Percentiles rank a stretch among this genome's conserved stretches.
Evolutionary conservation across 2,329 filamentous ascomycete species (phyloP).

Genomic region (Colletotrichum sp.): DNA sequence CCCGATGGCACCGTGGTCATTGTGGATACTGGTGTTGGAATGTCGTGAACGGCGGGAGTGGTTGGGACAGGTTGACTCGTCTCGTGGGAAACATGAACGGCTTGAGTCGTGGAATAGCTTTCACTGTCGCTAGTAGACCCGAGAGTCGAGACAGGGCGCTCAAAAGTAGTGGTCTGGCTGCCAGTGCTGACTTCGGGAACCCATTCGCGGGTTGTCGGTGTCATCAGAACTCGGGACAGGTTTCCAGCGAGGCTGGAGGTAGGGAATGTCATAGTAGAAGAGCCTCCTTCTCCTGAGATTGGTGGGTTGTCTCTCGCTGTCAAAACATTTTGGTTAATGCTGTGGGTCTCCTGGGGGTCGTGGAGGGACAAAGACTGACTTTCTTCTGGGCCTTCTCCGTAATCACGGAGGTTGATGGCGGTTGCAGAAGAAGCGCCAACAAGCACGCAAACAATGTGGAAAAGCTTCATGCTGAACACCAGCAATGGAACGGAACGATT

Average conservation of each 20-base stretch:
- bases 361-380: fast-evolving
- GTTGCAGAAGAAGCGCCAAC: not conserved
- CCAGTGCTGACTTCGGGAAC: fast-evolving
- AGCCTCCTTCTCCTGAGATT: fast-evolving
- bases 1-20: not conserved
- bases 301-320: not conserved
- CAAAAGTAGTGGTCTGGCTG: not conserved
- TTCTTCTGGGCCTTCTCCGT: not conserved
- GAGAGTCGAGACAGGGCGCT: fast-evolving
- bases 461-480: not conserved
- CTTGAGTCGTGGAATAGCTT: not conserved
- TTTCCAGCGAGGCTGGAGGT: not conserved
- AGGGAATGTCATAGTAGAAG: fast-evolving
- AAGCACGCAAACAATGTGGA: fast-evolving
- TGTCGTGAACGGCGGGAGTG: fast-evolving
- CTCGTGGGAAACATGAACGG: fast-evolving
- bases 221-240: not conserved
- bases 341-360: fast-evolving
- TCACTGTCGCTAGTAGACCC: fast-evolving
- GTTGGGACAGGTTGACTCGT: not conserved
- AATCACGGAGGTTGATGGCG: not conserved
- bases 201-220: not conserved
- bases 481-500: no score
- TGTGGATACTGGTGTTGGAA: not conserved
- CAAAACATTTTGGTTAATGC: fast-evolving